Percentiles rank a stretch among this genome's conserved stretches.
phyloP scores from a whole-genome alignment of 192 early-diverging fungal species.

The Lunasporangiospora selenospora region DNA sequence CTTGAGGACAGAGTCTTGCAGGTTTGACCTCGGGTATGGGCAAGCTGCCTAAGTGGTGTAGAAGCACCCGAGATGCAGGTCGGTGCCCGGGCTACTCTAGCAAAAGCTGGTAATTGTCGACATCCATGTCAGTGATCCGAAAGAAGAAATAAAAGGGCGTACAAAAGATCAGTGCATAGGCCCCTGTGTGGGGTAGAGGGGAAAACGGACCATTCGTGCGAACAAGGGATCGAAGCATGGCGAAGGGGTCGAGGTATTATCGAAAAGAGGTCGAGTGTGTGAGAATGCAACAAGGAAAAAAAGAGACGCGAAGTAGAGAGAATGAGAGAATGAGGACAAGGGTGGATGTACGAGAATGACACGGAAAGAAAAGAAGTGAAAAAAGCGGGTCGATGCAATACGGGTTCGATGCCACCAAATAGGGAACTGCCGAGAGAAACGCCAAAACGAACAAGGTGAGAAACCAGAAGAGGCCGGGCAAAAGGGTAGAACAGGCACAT shows the following conservation, averaged over 20 bases:
- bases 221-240: constrained; percentile 18
- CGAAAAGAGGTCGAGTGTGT: no score
- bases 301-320: no score
- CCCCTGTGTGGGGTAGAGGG: not conserved
- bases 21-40: not conserved
- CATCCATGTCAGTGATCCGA: constrained; percentile 1
- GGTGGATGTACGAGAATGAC: not conserved
- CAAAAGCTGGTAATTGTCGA: no score
- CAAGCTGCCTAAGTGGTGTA: not conserved
- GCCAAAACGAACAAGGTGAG: not conserved
- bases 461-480: constrained; percentile 14
- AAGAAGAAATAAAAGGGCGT: not conserved
- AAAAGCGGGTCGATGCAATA: not conserved
- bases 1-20: not conserved
- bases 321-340: no score
- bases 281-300: not conserved
- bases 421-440: not conserved
- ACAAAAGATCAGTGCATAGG: not conserved
- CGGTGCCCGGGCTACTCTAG: no score
- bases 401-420: not conserved
- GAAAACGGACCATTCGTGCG: constrained; percentile 5
- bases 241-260: no score
- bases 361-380: no score
- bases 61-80: not conserved
- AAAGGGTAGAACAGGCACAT: no score